phyloP scores from a whole-genome alignment of 192 early-diverging fungal species.

The Coemansia sp. region DNA sequence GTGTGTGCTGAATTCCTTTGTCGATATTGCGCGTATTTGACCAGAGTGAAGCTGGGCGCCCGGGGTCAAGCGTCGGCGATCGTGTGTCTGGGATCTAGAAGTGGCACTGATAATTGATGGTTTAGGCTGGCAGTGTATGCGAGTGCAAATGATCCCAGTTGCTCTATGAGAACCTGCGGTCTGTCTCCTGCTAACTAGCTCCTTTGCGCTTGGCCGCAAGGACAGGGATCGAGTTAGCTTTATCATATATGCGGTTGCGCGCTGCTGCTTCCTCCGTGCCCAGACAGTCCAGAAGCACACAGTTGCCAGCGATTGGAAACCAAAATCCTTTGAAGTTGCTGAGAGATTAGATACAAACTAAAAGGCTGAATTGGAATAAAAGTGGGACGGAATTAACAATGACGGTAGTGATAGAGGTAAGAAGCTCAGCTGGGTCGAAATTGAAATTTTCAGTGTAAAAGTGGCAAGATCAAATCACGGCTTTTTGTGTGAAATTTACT shows the following conservation, averaged over 20 bases:
- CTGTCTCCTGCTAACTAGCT: neutral
- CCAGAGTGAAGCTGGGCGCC: neutral
- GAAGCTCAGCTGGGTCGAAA: no score
- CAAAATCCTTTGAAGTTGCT: neutral
- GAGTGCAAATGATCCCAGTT: neutral
- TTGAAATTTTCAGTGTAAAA: no score
- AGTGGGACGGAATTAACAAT: no score
- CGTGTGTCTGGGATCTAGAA: neutral
- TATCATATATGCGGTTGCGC: neutral
- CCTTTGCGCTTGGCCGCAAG: neutral
- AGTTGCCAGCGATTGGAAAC: neutral
- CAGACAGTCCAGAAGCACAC: neutral
- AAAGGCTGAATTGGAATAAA: neutral
- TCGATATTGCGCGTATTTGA: neutral
- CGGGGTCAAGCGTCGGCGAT: neutral
- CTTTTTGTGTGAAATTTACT: no score
- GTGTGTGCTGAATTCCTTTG: no score
- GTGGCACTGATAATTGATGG: neutral
- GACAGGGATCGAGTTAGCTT: neutral
- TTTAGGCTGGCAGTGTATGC: neutral
- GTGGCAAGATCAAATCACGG: no score
- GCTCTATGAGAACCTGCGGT: neutral
- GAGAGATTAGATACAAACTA: neutral
- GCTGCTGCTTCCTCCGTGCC: neutral
- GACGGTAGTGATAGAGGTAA: no score